Base-by-base conservation (phyloP, 1,284 basidiomycete species). In the Apiotrichum mycotoxinovorans region DNA sequence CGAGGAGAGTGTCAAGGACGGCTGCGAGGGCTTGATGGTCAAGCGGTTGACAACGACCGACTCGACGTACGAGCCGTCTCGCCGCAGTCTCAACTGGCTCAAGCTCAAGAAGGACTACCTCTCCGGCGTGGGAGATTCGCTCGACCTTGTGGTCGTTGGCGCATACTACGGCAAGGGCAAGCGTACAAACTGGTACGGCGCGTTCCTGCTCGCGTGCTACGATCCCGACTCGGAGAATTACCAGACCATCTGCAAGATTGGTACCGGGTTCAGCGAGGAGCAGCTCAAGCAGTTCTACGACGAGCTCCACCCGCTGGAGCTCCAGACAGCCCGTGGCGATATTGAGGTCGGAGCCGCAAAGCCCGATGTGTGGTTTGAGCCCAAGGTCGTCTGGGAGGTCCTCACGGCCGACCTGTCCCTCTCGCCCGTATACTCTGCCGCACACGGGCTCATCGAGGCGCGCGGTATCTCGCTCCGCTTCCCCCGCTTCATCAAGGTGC, bases 71-170 rank as follows among this genome's bases (percentile, higher is more conserved):
- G 93, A 98, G 75, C 96, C 96, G 2, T 94, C 90, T 73, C 81
- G 93, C 54, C 82, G 96, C 42, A 92, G 88, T 76, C 89, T 98
- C 62, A 98, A 98, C 73, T 99, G 96, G 96, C 80, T 99, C 15
- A 99, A 99, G 94, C 83, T 97, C 62, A 97, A 97, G 80, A 97
- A 97, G 72, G 94, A 97, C 76, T 97, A 97, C 73, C 83, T 99
- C 1, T 87, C 89, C n/a, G 96, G 96, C 2, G 85, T 97, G 3
- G 96, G 96, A 22, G 96, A 99, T 78, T 97, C 93, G 2, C 85
- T 98, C 51, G 96, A 99, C 75, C 83, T 99, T 14, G 91, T 96
- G 46, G 96, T 98, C 20, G 87, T 99, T 15, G 96, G 96, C 8
- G 96, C 85, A 3, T 98, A 97, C 79, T 89, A 92, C 68, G 96